A percentile compares a stretch with the other conserved stretches of the same genome.
These are phyloP conservation scores for Dothistroma pini DNA, from an alignment of 2,329 filamentous ascomycete species.

Conservation along the genomic window DNA sequence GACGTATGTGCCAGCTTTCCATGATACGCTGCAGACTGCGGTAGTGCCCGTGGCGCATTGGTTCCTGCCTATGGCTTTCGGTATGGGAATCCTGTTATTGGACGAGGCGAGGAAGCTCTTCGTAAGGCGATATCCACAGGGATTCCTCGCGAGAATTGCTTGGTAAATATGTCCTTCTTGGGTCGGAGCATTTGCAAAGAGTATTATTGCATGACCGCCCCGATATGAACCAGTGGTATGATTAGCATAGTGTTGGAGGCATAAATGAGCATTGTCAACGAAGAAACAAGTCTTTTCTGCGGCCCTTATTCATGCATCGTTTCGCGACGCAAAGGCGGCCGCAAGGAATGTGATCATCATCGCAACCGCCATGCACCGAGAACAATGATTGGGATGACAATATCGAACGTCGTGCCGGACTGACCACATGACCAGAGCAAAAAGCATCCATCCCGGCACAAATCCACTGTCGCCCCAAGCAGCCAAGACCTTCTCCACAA, in stretches of 20 bases:
- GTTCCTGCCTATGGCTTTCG: slow-evolving; percentile 73
- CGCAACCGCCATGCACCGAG: too few relatives aligned
- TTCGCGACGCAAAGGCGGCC: too few relatives aligned
- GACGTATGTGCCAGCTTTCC: slow-evolving; percentile 63
- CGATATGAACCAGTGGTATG: not conserved
- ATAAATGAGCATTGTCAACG: not conserved
- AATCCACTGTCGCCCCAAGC: not conserved
- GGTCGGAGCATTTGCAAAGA: not conserved
- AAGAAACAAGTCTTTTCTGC: not conserved
- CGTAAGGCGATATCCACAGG: slow-evolving; percentile 57
- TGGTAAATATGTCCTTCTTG: slow-evolving; percentile 47
- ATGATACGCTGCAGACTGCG: slow-evolving; percentile 58
- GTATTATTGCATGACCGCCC: not conserved
- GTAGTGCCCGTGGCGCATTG: slow-evolving; percentile 67
- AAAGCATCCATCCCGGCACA: not conserved
- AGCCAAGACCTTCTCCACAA: not conserved
- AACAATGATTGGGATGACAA: too few relatives aligned
- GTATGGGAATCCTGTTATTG: slow-evolving; percentile 58
- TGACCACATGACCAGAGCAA: not conserved
- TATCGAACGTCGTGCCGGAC: too few relatives aligned
- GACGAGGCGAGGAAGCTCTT: slow-evolving; percentile 65
- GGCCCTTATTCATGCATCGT: too few relatives aligned
- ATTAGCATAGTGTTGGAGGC: slow-evolving; percentile 1
- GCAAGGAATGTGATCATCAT: too few relatives aligned
- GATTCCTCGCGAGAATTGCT: slow-evolving; percentile 57